Conservation (phyloP, 306 rosid species). For the Lithocarpus polystachyus region DNA sequence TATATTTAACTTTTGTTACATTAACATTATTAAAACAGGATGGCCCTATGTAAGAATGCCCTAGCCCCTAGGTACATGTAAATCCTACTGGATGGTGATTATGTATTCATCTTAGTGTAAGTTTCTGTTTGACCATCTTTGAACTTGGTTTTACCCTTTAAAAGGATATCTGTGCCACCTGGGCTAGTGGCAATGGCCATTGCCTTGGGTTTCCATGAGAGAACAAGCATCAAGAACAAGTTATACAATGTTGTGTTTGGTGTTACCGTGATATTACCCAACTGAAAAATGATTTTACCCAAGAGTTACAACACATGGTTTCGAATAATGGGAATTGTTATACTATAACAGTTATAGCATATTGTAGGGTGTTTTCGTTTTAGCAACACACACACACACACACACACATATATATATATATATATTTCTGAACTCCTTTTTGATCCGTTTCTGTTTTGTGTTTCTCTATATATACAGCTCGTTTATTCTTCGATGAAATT, state of each 20-base stretch:
- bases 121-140: not conserved
- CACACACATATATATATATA: no score
- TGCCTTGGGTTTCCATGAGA: not conserved
- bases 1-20: not conserved
- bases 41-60: not conserved
- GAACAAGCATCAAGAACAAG: not conserved
- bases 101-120: not conserved
- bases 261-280: not conserved
- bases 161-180: not conserved
- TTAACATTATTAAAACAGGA: not conserved
- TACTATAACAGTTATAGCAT: not conserved
- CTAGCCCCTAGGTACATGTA: not conserved
- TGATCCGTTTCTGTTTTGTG: no score
- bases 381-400: not conserved
- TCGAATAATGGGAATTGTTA: not conserved
- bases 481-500: no score
- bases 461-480: no score
- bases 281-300: not conserved
- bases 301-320: not conserved
- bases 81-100: not conserved
- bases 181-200: not conserved
- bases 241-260: not conserved
- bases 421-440: no score
- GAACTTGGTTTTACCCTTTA: not conserved
- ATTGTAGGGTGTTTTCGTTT: not conserved